Evolutionary conservation across 768 basidiomycete species (phyloP).

Genomic region (Clavaria fumosa): DNA sequence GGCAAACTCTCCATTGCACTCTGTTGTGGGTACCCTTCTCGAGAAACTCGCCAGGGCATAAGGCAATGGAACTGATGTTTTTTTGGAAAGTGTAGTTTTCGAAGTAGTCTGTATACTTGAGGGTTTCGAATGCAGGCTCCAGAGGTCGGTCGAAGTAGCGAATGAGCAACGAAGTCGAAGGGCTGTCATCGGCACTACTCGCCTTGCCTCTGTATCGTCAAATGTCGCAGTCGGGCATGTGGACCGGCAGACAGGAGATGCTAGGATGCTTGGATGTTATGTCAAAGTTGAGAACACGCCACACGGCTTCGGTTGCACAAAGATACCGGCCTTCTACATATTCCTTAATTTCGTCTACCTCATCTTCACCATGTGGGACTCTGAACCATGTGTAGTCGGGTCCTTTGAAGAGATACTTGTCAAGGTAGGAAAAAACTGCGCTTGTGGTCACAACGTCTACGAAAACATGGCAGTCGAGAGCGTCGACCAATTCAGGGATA

Average conservation of each 20-base stretch:
- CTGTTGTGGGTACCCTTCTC: too few species aligned
- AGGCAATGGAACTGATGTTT: too few species aligned
- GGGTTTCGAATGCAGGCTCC: background rate
- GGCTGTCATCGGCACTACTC: background rate
- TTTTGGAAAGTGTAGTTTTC: background rate
- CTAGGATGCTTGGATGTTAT: conserved; percentile 6
- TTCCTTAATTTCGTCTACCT: conserved; percentile 5
- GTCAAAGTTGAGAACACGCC: conserved; percentile 7
- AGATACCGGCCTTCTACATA: conserved; percentile 7
- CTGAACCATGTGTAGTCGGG: conserved; percentile 3
- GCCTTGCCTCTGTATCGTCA: too few species aligned
- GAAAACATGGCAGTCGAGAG: background rate
- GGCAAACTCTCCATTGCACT: conserved; percentile 3
- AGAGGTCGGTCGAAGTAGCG: background rate
- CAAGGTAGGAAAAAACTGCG: conserved; percentile 5
- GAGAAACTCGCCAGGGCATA: background rate
- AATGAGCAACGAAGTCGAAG: background rate
- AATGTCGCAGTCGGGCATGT: conserved; percentile 3
- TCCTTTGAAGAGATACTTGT: conserved; percentile 9
- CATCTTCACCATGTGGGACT: background rate
- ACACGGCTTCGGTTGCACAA: conserved; percentile 4
- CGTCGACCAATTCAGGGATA: background rate
- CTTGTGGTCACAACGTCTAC: background rate
- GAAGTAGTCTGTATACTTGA: background rate
- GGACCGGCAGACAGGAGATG: conserved; percentile 2